Evolutionary conservation across 208 protist genomes (phyloP), one percentile per base, ranked within the genome.

Genomic region (Leptomonas pyrrhocoris): DNA sequence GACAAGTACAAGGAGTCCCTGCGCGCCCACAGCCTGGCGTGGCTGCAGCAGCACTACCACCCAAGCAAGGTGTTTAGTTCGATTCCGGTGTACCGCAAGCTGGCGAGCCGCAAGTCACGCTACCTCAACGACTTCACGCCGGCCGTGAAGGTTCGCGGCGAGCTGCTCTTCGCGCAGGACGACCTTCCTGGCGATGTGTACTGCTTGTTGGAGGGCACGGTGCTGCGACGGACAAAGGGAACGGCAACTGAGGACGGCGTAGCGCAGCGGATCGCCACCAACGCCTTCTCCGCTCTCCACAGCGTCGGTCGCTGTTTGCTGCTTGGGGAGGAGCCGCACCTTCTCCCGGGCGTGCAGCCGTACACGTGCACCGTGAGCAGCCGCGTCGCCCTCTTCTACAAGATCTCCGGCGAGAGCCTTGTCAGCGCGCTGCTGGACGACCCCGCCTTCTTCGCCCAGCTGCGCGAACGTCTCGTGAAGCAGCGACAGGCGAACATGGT

Each of bases 281-380:
- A 87, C 71, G 76, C 83, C 56, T 85, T 89, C 58, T 57, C 76
- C 25, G 79, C 71, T 13, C 83, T 92, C 64, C 71, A 74, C 27
- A 65, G 81, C 16, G 63, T 63, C 18, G 87, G 86, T 6, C 92
- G 92, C n/a, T 94, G 88, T 71, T 5, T 91, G 38, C 73, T 96
- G 30, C 69, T 96, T 16, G 92, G 92, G 28, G 92, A 94, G 68
- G 92, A 96, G 74, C 84, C 89, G 30, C 84, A 94, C 74, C 77
- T 96, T 48, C 70, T 96, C 9, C 88, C 89, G 0, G 81, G 80
- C 8, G 64, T 73, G 21, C 84, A 94, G 55, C 81, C 84, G 27
- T 94, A 94, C 76, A 77, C 74, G 1, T 96, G 92, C 75, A 82
- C 68, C 58, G 84, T 95, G 46, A 66, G 73, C 51, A 95, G 88